Conservation (phyloP, 352 stramenopile genomes). For the Globisporangium lucens region DNA sequence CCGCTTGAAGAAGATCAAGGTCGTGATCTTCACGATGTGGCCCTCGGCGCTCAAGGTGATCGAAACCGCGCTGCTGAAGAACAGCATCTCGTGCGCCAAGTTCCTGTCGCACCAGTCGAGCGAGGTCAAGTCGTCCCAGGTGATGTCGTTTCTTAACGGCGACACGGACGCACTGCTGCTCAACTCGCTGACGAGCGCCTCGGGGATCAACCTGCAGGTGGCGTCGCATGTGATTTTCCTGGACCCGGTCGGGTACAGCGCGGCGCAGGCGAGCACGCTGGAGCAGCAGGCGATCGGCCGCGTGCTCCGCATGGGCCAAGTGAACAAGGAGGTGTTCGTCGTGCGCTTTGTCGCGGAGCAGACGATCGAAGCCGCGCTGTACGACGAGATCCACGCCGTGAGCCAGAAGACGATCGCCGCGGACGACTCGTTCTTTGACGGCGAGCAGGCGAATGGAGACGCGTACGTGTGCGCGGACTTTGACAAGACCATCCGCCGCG, state of each 20-base stretch:
- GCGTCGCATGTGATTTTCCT: slow-evolving; percentile 83
- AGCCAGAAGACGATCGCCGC: slow-evolving; percentile 36
- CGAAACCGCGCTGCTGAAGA: slow-evolving; percentile 50
- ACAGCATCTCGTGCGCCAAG: slow-evolving; percentile 57
- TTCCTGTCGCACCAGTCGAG: slow-evolving; percentile 78
- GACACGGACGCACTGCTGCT: slow-evolving; percentile 71
- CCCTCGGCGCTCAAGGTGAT: slow-evolving; percentile 58
- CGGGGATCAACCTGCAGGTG: slow-evolving; percentile 82
- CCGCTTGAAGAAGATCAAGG: slow-evolving; percentile 47
- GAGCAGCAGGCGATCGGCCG: slow-evolving; percentile 84
- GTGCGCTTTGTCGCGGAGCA: slow-evolving; percentile 71
- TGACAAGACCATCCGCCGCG: slow-evolving; percentile 40
- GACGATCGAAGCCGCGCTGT: slow-evolving; percentile 71
- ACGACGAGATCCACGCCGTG: slow-evolving; percentile 68
- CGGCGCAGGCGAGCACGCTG: slow-evolving; percentile 68
- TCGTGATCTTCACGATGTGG: slow-evolving; percentile 88
- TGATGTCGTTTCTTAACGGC: slow-evolving; percentile 60
- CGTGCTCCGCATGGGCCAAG: slow-evolving; percentile 84
- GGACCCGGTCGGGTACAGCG: slow-evolving; percentile 66
- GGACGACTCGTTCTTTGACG: slow-evolving; percentile 72
- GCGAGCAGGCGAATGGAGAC: slow-evolving; percentile 37
- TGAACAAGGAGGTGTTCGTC: slow-evolving; percentile 62
- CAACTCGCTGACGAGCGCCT: slow-evolving; percentile 78
- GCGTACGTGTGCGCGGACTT: slow-evolving; percentile 62
- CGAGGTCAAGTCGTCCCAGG: slow-evolving; percentile 72